These are phyloP conservation scores for Colletotrichum chlorophyti DNA, from an alignment of 2,329 filamentous ascomycete species.

Conservation along the genomic window DNA sequence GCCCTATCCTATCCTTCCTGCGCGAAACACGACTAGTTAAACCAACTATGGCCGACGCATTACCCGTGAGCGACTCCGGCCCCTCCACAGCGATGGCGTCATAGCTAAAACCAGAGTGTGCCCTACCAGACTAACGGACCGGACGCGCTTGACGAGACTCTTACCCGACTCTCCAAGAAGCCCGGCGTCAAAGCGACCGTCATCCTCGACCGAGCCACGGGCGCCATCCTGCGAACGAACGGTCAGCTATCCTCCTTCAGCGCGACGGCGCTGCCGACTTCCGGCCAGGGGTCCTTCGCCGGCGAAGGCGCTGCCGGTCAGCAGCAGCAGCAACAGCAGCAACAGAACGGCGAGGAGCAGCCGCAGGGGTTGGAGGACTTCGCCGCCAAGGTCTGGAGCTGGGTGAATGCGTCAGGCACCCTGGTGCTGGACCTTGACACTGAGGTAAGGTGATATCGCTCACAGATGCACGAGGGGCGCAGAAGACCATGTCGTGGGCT, in stretches of 20 bases:
- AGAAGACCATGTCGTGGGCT: too few relatives aligned
- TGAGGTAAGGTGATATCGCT: conserved; percentile 56
- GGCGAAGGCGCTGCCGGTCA: conserved; percentile 45
- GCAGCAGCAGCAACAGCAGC: conserved; percentile 25
- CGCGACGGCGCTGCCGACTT: conserved; percentile 14
- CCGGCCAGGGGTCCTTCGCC: conserved; percentile 45
- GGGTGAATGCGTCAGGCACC: conserved; percentile 71
- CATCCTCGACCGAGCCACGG: conserved; percentile 74
- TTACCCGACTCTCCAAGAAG: conserved; percentile 77
- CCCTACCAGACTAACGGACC: conserved; percentile 49
- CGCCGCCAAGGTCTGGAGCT: conserved; percentile 78
- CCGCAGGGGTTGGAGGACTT: conserved; percentile 72
- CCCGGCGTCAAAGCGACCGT: conserved; percentile 81
- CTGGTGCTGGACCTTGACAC: conserved; percentile 77
- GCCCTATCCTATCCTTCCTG: background rate
- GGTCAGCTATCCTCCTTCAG: conserved; percentile 68
- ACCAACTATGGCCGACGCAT: conserved; percentile 32
- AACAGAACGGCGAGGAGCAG: conserved; percentile 49
- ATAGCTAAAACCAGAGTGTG: conserved; percentile 22
- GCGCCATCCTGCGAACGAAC: conserved; percentile 77
- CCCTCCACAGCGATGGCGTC: conserved; percentile 20
- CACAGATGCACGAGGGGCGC: background rate
- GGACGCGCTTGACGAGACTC: conserved; percentile 69
- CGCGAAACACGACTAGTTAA: background rate
- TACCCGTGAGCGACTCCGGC: conserved; percentile 23